Conservation (phyloP, 768 basidiomycete species). For the Gautieria morchelliformis region DNA sequence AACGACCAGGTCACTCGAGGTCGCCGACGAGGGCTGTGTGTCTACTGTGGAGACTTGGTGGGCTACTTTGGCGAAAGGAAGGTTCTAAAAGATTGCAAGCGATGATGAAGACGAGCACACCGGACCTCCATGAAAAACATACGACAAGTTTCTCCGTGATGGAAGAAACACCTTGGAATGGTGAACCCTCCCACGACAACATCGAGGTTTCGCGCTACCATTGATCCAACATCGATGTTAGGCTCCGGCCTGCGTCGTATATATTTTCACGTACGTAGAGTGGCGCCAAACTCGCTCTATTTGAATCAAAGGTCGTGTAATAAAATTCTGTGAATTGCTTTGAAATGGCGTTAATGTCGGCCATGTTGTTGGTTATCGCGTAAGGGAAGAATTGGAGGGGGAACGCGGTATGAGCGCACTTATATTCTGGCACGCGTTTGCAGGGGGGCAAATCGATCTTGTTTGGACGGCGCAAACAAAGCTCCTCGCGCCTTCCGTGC, state of each 20-base stretch:
- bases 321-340: constrained; percentile 76
- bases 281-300: constrained; percentile 41
- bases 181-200: constrained; percentile 70
- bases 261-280: constrained; percentile 65
- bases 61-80: constrained; percentile 74
- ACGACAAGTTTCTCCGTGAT: constrained; percentile 76
- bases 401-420: not conserved
- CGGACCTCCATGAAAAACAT: constrained; percentile 11
- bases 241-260: constrained; percentile 17
- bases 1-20: constrained; percentile 53
- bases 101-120: not conserved
- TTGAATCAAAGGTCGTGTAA: constrained; percentile 65
- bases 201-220: constrained; percentile 69
- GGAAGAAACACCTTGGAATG: constrained; percentile 38
- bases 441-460: not conserved
- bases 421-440: not conserved
- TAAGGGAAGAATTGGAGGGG: constrained; percentile 9
- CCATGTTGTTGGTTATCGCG: constrained; percentile 35
- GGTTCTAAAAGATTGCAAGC: constrained; percentile 30
- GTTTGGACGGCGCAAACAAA: not conserved
- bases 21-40: constrained; percentile 70
- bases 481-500: constrained; percentile 6
- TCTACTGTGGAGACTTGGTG: constrained; percentile 81
- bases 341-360: constrained; percentile 66
- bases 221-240: constrained; percentile 1